Evolutionary conservation across 495 filamentous ascomycete genomes (phyloP).

Genomic region (Xylaria longipes): DNA sequence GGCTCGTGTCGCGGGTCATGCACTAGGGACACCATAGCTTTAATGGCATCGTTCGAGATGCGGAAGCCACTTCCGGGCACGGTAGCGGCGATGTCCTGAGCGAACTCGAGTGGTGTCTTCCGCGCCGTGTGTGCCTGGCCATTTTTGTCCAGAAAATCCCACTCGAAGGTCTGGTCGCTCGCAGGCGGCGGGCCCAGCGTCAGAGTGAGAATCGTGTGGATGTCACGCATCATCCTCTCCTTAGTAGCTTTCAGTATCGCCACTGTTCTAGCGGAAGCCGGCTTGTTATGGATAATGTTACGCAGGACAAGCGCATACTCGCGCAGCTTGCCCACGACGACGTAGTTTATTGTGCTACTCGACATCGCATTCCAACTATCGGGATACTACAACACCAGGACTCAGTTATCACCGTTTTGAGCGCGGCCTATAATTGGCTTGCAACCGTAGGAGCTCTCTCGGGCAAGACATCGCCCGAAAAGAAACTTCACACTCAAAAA

Average conservation of each 20-base stretch:
- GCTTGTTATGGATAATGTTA: conserved; percentile 46
- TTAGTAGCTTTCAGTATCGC: conserved; percentile 59
- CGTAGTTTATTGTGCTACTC: conserved; percentile 69
- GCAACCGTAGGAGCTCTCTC: neutral
- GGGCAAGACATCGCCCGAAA: neutral
- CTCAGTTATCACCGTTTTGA: neutral
- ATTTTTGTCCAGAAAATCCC: conserved; percentile 76
- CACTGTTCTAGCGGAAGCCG: conserved; percentile 30
- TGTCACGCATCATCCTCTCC: conserved; percentile 74
- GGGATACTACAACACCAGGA: conserved; percentile 57
- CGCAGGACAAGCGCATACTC: conserved; percentile 77
- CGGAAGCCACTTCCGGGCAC: conserved; percentile 43
- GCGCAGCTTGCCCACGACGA: conserved; percentile 86
- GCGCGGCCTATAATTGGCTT: neutral
- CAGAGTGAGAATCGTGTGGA: conserved; percentile 78
- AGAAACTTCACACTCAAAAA: neutral
- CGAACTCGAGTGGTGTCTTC: conserved; percentile 71
- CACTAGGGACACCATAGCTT: conserved; percentile 75
- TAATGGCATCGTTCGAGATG: conserved; percentile 59
- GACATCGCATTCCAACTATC: conserved; percentile 78
- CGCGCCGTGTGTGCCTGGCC: conserved; percentile 63
- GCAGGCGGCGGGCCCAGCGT: conserved; percentile 78
- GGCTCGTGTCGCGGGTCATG: conserved; percentile 83
- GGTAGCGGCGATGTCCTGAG: conserved; percentile 59
- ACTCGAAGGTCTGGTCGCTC: conserved; percentile 69